Evolutionary conservation across 495 filamentous ascomycete species (phyloP).

Genomic region (Aspergillus cavernicola): DNA sequence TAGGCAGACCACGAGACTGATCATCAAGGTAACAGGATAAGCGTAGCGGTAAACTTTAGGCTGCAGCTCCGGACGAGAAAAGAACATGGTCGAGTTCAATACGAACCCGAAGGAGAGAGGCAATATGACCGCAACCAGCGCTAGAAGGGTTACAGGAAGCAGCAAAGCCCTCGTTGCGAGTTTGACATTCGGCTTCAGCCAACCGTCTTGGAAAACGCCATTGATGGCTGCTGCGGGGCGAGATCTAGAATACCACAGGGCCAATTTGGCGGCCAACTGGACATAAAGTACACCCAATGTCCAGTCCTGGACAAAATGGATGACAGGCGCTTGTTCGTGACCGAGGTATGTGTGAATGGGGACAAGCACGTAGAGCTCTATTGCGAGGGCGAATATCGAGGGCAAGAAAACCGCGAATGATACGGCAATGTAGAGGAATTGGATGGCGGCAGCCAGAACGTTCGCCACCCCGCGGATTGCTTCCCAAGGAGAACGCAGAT

Average conservation of each 20-base stretch:
- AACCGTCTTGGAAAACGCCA: constrained; percentile 73
- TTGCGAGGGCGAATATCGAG: constrained; percentile 71
- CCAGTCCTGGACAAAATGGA: constrained; percentile 91
- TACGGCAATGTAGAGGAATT: constrained; percentile 66
- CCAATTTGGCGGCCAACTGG: constrained; percentile 72
- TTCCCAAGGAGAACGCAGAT: constrained; percentile 35
- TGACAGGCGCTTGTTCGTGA: constrained; percentile 56
- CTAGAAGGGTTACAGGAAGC: constrained; percentile 61
- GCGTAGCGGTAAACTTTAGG: constrained; percentile 66
- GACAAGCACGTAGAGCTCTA: constrained; percentile 86
- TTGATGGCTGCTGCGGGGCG: constrained; percentile 69
- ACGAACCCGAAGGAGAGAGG: constrained; percentile 53
- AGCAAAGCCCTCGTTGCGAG: constrained; percentile 82
- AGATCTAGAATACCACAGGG: constrained; percentile 60
- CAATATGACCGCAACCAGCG: constrained; percentile 52
- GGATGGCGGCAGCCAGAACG: constrained; percentile 19
- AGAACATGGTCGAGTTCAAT: constrained; percentile 40
- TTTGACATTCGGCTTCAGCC: constrained; percentile 71
- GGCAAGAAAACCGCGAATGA: constrained; percentile 75
- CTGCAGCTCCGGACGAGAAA: constrained; percentile 40
- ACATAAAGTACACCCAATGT: constrained; percentile 89
- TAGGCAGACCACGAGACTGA: constrained; percentile 42
- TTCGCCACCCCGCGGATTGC: constrained; percentile 13
- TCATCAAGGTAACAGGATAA: constrained; percentile 57
- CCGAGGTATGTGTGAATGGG: constrained; percentile 80